Base-by-base conservation (phyloP, 2,329 filamentous ascomycete species). In the Alternaria sp. region DNA sequence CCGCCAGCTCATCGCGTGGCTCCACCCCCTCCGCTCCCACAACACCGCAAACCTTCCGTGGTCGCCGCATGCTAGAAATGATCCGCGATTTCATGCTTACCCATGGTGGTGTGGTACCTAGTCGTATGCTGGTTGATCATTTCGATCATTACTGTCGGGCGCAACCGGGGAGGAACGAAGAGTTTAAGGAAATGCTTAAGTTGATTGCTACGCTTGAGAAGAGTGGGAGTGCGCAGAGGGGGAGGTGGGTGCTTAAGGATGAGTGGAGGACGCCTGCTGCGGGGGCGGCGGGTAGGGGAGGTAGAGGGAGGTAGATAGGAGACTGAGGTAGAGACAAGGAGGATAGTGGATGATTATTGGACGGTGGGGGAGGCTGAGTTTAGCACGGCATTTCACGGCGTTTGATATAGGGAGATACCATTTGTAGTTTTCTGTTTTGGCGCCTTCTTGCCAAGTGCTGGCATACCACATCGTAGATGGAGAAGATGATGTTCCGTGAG, bases 61-160 rank as follows among this genome's bases (percentile, higher is more conserved):
- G 83, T 75, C 65, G 80, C 68, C 82, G 83, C 26, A 84, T 85
- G 74, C 71, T 85, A 14, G 79, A 78, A 30, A 75, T 84, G 71
- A 96, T 97, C 60, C 89, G 90, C 43, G 87, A 90, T 45, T 98
- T 94, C 71, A 89, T 98, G 68, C 85, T 86, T 47, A 85, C 88
- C 23, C 93, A 96, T 60, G 92, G 92, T 10, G 94, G 94, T 4
- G 87, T 88, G 33, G 92, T 92, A 6, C 89, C 92, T 6, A 94
- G 92, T 45, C 93, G 96, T 82, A 90, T 93, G 84, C 81, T 97
- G 47, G 91, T 97, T 23, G 92, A 97, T 73, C 93, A 97, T 74
- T 98, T 97, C 79, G 93, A 94, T 79, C 88, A 88, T 14, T 92
- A 89, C 73, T 97, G 93, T 75, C 87, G 86, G 21, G 92, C 88